Evolutionary conservation across 345 rosid species (phyloP).

Genomic region (Dovyalis caffra): DNA sequence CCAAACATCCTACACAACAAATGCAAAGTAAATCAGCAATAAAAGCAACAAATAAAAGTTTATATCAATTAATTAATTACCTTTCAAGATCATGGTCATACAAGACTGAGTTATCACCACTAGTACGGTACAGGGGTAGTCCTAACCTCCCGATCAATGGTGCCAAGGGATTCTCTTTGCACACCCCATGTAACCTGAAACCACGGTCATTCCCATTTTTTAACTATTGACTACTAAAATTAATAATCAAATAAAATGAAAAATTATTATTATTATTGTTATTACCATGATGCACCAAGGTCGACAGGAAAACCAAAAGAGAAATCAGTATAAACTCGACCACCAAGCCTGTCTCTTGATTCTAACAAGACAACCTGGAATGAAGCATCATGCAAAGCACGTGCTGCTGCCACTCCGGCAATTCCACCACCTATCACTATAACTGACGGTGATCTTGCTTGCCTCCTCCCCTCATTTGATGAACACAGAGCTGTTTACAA

Average conservation of each 20-base stretch:
- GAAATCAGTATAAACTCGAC: conserved; percentile 78
- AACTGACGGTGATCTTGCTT: conserved; percentile 73
- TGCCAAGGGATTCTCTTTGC: conserved; percentile 91
- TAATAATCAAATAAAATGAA: not conserved
- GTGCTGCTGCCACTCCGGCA: conserved; percentile 91
- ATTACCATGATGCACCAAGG: conserved; percentile 59
- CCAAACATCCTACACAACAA: not conserved
- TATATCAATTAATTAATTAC: conserved; percentile 30
- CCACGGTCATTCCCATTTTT: conserved; percentile 11
- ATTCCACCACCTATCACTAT: conserved; percentile 90
- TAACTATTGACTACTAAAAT: not conserved
- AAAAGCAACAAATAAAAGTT: not conserved
- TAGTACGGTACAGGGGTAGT: conserved; percentile 82
- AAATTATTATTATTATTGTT: not conserved
- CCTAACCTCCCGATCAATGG: conserved; percentile 85
- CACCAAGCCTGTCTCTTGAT: conserved; percentile 85
- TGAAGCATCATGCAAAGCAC: conserved; percentile 83
- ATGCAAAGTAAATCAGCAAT: not conserved
- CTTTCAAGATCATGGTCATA: conserved; percentile 97
- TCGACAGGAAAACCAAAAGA: conserved; percentile 93
- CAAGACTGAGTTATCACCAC: conserved; percentile 92
- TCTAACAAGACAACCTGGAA: conserved; percentile 78
- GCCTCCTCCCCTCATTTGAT: conserved; percentile 49
- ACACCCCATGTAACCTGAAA: conserved; percentile 91
- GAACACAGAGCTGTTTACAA: conserved; percentile 45